A percentile compares a stretch with the other conserved stretches of the same genome.
These are phyloP conservation scores for Eragrostis nindensis DNA, from an alignment of 176 grass and related monocot species.

Conservation along the genomic window DNA sequence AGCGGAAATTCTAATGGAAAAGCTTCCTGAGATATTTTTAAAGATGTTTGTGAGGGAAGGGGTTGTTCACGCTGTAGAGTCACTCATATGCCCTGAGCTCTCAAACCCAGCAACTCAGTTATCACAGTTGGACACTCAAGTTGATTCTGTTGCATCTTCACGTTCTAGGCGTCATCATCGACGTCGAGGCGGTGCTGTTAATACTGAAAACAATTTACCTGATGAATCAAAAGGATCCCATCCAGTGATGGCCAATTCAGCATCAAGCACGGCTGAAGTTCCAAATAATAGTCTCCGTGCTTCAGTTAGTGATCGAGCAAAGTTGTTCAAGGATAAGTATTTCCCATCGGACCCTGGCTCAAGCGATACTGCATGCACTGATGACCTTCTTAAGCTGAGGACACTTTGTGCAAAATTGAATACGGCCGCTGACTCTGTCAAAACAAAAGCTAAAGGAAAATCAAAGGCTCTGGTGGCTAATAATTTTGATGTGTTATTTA, in stretches of 20 bases:
- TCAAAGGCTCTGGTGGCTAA: conserved; percentile 51
- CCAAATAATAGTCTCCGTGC: conserved; percentile 57
- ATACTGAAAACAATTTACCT: conserved; percentile 45
- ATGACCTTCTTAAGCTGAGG: conserved; percentile 72
- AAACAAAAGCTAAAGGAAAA: conserved; percentile 79
- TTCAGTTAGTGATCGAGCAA: conserved; percentile 72
- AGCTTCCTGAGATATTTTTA: conserved; percentile 78
- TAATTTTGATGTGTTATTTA: conserved; percentile 57
- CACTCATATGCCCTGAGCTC: conserved; percentile 58
- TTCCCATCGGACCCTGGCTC: conserved; percentile 64
- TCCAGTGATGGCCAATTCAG: conserved; percentile 39
- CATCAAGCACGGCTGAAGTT: conserved; percentile 35
- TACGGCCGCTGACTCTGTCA: conserved; percentile 51
- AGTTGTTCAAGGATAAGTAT: conserved; percentile 80
- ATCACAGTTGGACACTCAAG: conserved; percentile 42
- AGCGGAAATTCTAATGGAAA: conserved; percentile 89
- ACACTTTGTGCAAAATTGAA: conserved; percentile 77
- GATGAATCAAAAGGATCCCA: conserved; percentile 63
- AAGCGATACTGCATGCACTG: conserved; percentile 68
- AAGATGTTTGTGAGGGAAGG: conserved; percentile 95
- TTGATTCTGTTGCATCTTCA: conserved; percentile 55
- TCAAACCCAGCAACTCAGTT: conserved; percentile 48
- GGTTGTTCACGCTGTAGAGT: conserved; percentile 87
- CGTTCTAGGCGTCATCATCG: conserved; percentile 70
- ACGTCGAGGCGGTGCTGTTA: conserved; percentile 46